Base-by-base conservation (phyloP, 257 asterid species). In the Gynochthodes officinalis region DNA sequence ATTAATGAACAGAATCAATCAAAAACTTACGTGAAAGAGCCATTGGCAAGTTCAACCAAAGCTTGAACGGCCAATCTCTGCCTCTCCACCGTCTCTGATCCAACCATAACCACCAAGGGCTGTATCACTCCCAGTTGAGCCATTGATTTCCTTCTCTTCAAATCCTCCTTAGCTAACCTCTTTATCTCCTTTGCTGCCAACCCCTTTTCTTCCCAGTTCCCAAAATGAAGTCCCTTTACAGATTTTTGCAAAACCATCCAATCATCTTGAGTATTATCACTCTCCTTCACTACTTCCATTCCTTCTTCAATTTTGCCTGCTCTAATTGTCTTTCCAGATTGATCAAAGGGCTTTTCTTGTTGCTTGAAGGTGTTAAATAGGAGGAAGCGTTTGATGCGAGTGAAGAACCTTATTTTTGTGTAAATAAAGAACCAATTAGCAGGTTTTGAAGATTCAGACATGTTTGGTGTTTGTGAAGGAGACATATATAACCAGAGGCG, bases 81-180 rank as follows among this genome's bases (percentile, higher is more conserved):
- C 67, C 84, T 86, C 80, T 80, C 81, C 90, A 43, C 84, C 77
- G 70, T 84, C 67, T 84, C 82, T 35, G 96, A 85, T 25, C 83
- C 95, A 53, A 84, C 81, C 97, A 93, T 93, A 8, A 73, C 87
- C 25, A 93, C 96, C 76, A 93, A 73, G 75, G 98, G 97, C 75
- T 90, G 97, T 70, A 93, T 88, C 43, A 93, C 96, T 7, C 97
- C 98, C 23, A 93, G 96, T 83, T 91, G 95, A 84, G 87, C 97
- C 93, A 93, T 87, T 67, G 75, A 79, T 75, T 76, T 89, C 90
- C 90, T 86, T 79, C 79, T 82, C 84, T 66, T 80, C 69, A 75
- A 61, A 52, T 82, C 88, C 23, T 83, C 84, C 59, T 48, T 87
- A 12, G 94, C 97, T 70, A 93, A 76, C 81, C 66, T 82, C 82